Conservation (phyloP, 148 eudicot genomes). For the Heliosperma pusillum region DNA sequence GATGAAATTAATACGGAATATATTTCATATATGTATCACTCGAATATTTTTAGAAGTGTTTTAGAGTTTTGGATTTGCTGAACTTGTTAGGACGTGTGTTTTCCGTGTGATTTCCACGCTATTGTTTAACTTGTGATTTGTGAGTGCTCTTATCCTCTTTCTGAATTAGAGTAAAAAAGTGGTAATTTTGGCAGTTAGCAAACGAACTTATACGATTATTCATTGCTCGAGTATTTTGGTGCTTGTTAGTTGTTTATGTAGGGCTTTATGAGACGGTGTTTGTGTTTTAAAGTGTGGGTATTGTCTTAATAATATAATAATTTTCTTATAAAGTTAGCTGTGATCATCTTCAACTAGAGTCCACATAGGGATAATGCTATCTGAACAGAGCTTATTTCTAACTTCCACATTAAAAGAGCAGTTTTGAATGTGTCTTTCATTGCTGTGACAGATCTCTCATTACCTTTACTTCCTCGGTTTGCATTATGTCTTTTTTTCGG, state of each 20-base stretch:
- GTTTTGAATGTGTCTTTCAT: not conserved
- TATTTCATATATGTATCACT: not conserved
- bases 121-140: not conserved
- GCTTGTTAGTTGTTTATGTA: constrained; percentile 1
- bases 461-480: not conserved
- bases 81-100: not conserved
- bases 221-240: not conserved
- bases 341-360: constrained; percentile 11
- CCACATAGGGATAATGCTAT: not conserved
- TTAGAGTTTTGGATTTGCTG: not conserved
- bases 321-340: constrained; percentile 1
- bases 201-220: not conserved
- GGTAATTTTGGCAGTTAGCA: constrained; percentile 9
- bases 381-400: not conserved
- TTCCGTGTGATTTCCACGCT: not conserved
- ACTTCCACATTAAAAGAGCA: not conserved
- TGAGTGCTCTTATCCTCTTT: not conserved
- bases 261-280: not conserved
- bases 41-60: not conserved
- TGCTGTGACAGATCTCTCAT: not conserved
- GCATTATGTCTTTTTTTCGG: not conserved
- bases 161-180: not conserved
- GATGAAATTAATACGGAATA: not conserved
- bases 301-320: not conserved
- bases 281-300: not conserved